Percentiles rank a stretch among this genome's conserved stretches.
phyloP scores from a whole-genome alignment of 2,329 filamentous ascomycete genomes.

The Botrytis deweyae region DNA sequence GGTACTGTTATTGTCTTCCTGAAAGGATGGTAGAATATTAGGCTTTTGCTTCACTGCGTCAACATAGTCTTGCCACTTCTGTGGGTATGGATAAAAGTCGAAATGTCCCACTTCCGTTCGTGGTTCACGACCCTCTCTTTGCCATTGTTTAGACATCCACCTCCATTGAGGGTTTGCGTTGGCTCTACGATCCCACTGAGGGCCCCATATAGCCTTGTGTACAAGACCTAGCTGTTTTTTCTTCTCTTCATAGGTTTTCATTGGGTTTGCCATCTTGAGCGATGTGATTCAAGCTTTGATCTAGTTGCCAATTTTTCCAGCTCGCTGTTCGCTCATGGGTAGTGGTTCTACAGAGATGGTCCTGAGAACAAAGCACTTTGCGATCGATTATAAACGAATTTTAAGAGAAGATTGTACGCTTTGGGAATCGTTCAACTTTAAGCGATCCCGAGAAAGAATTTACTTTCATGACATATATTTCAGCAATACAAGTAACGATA shows the following conservation, averaged over 20 bases:
- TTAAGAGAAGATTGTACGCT: background rate
- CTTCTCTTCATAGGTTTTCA: background rate
- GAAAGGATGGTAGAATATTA: background rate
- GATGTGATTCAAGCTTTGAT: background rate
- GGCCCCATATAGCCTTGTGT: too few relatives aligned
- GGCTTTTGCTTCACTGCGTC: background rate
- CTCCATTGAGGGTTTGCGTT: background rate
- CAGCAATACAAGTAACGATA: background rate
- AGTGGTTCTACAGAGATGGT: background rate
- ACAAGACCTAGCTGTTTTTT: background rate
- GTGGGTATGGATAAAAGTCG: background rate
- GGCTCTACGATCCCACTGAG: background rate
- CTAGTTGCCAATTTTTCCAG: background rate
- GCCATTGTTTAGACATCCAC: background rate
- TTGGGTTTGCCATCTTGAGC: background rate
- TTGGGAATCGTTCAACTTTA: background rate
- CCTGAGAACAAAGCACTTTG: background rate
- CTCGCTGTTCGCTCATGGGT: too few relatives aligned
- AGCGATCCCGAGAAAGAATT: background rate
- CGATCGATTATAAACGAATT: too few relatives aligned
- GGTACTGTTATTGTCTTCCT: background rate
- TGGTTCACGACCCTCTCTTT: background rate
- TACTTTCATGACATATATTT: background rate
- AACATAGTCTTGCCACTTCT: background rate
- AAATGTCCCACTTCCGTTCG: background rate